Percentiles rank a stretch among this genome's conserved stretches.
Evolutionary conservation across 2,329 filamentous ascomycete genomes (phyloP).

Genomic region (Calonectria fujianensis): DNA sequence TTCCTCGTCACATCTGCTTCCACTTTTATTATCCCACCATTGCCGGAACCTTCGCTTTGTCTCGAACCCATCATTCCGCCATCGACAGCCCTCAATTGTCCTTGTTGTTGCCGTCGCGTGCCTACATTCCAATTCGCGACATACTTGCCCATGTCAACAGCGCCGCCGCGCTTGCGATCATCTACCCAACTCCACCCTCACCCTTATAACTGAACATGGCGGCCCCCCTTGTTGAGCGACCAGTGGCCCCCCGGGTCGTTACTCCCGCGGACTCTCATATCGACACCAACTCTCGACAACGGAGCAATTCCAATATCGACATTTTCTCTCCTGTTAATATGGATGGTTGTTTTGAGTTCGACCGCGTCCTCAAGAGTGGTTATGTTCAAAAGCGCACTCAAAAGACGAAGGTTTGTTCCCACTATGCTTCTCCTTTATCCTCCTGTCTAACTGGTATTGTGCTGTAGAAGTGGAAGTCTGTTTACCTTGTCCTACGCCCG

Average conservation of each 20-base stretch:
- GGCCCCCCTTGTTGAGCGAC: slow-evolving; percentile 51
- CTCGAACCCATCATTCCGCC: slow-evolving; percentile 12
- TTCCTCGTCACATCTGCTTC: slow-evolving; percentile 40
- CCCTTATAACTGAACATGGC: slow-evolving; percentile 49
- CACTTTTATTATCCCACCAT: slow-evolving; percentile 36
- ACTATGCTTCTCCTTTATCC: neutral
- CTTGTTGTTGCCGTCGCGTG: neutral
- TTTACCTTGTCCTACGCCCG: slow-evolving; percentile 92
- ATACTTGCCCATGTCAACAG: slow-evolving; percentile 46
- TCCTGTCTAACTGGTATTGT: slow-evolving; percentile 47
- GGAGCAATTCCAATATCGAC: slow-evolving; percentile 67
- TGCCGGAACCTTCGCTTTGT: slow-evolving; percentile 20
- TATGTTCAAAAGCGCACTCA: slow-evolving; percentile 91
- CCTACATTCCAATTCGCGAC: slow-evolving; percentile 27
- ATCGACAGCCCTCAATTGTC: slow-evolving; percentile 3
- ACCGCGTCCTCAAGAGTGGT: slow-evolving; percentile 93
- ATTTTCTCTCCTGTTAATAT: slow-evolving; percentile 91
- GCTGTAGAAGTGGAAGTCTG: slow-evolving; percentile 89
- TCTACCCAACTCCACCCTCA: slow-evolving; percentile 28
- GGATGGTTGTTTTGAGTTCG: slow-evolving; percentile 96
- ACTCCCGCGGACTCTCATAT: slow-evolving; percentile 43
- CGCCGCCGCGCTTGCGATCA: slow-evolving; percentile 33
- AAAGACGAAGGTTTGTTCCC: slow-evolving; percentile 87
- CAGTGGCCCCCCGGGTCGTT: slow-evolving; percentile 37
- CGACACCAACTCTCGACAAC: slow-evolving; percentile 48